A percentile compares a stretch with the other conserved stretches of the same genome.
Conservation (phyloP, 371 early-diverging fungal genomes). For the Encephalitozoon romaleae region DNA sequence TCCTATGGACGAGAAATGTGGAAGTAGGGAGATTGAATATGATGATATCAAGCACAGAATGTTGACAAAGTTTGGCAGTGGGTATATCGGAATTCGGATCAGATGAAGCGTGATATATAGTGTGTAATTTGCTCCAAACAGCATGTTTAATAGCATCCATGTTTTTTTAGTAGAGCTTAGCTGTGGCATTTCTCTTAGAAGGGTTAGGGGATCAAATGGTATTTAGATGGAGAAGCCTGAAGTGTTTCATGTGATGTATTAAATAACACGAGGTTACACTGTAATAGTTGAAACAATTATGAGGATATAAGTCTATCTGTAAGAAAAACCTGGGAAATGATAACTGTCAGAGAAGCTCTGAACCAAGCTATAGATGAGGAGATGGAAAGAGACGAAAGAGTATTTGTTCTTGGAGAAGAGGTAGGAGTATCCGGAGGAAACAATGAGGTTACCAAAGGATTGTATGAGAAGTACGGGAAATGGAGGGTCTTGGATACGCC, state of each 20-base stretch:
- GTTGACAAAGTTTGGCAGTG: constrained; percentile 26
- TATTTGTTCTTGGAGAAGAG: constrained; percentile 93
- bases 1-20: not conserved
- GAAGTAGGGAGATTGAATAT: constrained; percentile 5
- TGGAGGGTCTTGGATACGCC: constrained; percentile 94
- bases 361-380: constrained; percentile 94
- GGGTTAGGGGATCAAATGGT: not conserved
- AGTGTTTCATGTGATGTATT: not conserved
- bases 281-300: not conserved
- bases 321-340: not conserved
- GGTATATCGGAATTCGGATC: not conserved
- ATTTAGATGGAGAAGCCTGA: not conserved
- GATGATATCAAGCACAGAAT: constrained; percentile 6
- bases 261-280: not conserved
- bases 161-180: not conserved
- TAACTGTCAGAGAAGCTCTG: constrained; percentile 92
- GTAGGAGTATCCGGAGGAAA: constrained; percentile 94
- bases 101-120: not conserved
- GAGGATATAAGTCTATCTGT: not conserved
- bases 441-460: constrained; percentile 92
- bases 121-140: constrained; percentile 24
- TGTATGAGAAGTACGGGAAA: constrained; percentile 88
- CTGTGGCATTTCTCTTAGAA: not conserved
- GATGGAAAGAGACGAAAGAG: constrained; percentile 76
- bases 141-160: constrained; percentile 21